Conservation (phyloP, 2,329 filamentous ascomycete genomes). For the Cladosporium sp. region DNA sequence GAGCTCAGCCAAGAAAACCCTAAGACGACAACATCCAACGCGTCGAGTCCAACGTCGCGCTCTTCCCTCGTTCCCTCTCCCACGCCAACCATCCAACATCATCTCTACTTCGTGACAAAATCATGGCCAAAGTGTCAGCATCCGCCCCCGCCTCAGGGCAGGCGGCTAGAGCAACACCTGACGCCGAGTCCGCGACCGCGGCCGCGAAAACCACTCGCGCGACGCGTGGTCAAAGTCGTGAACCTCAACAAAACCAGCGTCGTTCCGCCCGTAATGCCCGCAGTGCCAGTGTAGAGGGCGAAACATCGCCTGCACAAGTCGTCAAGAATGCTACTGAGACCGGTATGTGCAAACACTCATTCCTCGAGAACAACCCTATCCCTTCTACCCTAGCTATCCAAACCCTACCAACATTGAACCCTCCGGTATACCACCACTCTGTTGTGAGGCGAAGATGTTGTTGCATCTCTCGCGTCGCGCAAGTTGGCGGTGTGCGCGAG, state of each 20-base stretch:
- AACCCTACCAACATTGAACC: constrained; percentile 4
- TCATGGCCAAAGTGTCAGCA: constrained; percentile 11
- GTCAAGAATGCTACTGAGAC: not conserved
- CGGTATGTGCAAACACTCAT: not conserved
- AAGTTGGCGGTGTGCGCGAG: not conserved
- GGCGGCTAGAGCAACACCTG: constrained; percentile 14
- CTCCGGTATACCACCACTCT: not conserved
- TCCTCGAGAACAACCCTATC: constrained; percentile 12
- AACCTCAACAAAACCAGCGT: constrained; percentile 27
- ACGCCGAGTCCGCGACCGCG: constrained; percentile 16
- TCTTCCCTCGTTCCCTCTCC: not conserved
- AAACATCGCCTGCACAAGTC: constrained; percentile 23
- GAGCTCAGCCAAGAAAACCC: not conserved
- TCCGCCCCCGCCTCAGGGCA: not conserved
- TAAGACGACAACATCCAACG: not conserved
- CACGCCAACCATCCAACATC: not conserved
- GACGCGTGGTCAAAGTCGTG: constrained; percentile 44
- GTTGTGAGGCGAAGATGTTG: not conserved
- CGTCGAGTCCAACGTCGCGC: constrained; percentile 1
- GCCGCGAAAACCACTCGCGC: constrained; percentile 26
- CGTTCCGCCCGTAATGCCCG: constrained; percentile 14
- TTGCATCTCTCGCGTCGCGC: not conserved
- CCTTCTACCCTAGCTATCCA: constrained; percentile 16
- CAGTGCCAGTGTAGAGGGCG: constrained; percentile 17
- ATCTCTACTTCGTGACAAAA: not conserved